phyloP scores from a whole-genome alignment of 1,139 yeast genomes.

The Sugiyamaella neomexicana region DNA sequence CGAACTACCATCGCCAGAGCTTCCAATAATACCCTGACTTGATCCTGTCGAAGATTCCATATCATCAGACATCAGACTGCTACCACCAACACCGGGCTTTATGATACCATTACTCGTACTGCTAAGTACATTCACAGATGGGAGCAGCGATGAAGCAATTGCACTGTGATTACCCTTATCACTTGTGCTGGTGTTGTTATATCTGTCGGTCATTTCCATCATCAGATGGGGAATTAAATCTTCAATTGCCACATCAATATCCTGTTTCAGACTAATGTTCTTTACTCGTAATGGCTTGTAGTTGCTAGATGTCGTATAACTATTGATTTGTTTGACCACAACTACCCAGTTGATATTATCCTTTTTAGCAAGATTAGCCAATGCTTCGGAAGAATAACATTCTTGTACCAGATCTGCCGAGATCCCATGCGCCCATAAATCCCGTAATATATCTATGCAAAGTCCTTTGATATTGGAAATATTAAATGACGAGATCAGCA shows the following conservation, averaged over 20 bases:
- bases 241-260: conserved; percentile 66
- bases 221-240: conserved; percentile 58
- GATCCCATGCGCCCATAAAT: conserved; percentile 69
- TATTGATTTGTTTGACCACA: conserved; percentile 58
- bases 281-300: conserved; percentile 76
- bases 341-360: conserved; percentile 79
- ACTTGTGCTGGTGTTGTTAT: conserved; percentile 18
- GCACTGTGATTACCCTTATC: background rate
- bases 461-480: conserved; percentile 49
- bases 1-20: background rate
- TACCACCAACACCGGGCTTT: background rate
- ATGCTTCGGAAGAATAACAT: conserved; percentile 62
- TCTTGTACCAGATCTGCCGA: conserved; percentile 65
- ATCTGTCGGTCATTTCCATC: conserved; percentile 44
- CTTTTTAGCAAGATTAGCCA: conserved; percentile 58
- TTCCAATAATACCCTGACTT: background rate
- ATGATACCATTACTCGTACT: conserved; percentile 1
- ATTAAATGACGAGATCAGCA: conserved; percentile 67
- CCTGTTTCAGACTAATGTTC: conserved; percentile 58
- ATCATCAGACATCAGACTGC: conserved; percentile 5
- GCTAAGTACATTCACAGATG: conserved; percentile 10
- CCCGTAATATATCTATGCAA: conserved; percentile 62
- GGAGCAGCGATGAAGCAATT: conserved; percentile 4
- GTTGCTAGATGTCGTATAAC: conserved; percentile 41
- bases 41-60: conserved; percentile 5